Base-by-base conservation (phyloP, 352 stramenopile genomes). In the Phytophthora multivora region DNA sequence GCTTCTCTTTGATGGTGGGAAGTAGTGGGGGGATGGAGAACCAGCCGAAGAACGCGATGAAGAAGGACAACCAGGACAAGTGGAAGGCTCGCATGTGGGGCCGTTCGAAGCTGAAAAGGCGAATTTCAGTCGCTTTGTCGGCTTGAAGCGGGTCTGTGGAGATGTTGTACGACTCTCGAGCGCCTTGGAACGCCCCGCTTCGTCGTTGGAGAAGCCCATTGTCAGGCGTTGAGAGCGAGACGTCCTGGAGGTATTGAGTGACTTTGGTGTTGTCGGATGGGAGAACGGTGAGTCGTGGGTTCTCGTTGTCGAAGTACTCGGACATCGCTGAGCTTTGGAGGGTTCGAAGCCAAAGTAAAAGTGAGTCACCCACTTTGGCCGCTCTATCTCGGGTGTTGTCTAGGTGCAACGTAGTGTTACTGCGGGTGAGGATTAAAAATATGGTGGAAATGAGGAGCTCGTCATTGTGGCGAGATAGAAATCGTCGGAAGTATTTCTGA, bases 31-130 rank as follows among this genome's bases (percentile, higher is more conserved):
- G 46, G 8, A 98, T 97, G 19, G 89, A 84, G 69, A 98, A 98
- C 90, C 92, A 98, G 21, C 94, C 89, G 59, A 97, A 92, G 76
- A 98, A 98, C 38, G 92, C 93, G 36, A 94, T 83, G 77, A 98
- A 98, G 75, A 98, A 98, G 26, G 75, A 91, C 2, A 97, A 63
- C 91, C 91, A 98, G 18, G 89, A 68, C 55, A 79, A 90, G 73
- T 98, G 93, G 72, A 98, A 97, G n/a, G 90, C 88, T 42, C 61
- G 35, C 61, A 65, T 64, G 11, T 65, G 55, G 18, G 47, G 61
- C 10, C 65, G 59, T n/a, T 51, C 10, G 11, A 62, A 54, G 40
- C 65, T 74, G 31, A 80, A 68, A 3, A 72, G 30, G 5, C 58
- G 45, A 43, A 80, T 66, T 30, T 80, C 57, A 10, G 42, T 53